phyloP scores from a whole-genome alignment of 352 stramenopile species.

The Phytophthora nicotianae region DNA sequence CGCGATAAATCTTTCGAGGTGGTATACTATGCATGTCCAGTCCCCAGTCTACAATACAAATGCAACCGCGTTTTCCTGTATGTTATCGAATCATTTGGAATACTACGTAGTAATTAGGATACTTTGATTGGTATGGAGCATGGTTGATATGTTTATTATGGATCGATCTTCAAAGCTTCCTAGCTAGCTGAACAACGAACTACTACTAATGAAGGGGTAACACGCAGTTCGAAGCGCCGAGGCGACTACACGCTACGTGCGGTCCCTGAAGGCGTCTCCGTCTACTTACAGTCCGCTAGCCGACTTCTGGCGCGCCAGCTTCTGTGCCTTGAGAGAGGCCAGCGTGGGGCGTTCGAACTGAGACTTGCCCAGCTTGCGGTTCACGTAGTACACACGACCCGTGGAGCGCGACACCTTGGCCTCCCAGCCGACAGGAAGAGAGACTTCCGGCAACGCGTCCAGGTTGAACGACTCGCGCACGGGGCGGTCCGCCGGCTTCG shows the following conservation, averaged over 20 bases:
- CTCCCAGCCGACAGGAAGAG: conserved; percentile 82
- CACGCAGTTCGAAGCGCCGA: conserved; percentile 32
- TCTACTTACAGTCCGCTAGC: conserved; percentile 43
- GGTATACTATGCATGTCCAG: conserved; percentile 19
- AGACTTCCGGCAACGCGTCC: conserved; percentile 80
- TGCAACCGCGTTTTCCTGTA: conserved; percentile 10
- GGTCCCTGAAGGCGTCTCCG: conserved; percentile 23
- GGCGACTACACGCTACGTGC: conserved; percentile 24
- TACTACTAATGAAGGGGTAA: conserved; percentile 23
- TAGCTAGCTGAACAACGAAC: conserved; percentile 22
- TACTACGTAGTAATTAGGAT: too few relatives aligned
- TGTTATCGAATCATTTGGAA: too few relatives aligned
- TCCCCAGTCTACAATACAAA: conserved; percentile 11
- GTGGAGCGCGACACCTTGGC: conserved; percentile 88
- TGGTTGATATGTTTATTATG: conserved; percentile 43
- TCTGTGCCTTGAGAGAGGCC: conserved; percentile 85
- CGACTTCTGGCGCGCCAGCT: conserved; percentile 75
- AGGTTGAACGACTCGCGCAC: conserved; percentile 88
- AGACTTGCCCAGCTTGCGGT: conserved; percentile 86
- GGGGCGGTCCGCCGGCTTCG: conserved; percentile 46
- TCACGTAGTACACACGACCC: conserved; percentile 89
- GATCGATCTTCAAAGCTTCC: conserved; percentile 16
- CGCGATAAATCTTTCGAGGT: conserved; percentile 7
- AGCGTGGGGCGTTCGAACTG: conserved; percentile 88
- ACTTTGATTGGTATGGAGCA: not conserved